Percentiles rank a stretch among this genome's conserved stretches.
Evolutionary conservation across 2,329 filamentous ascomycete species (phyloP).

Genomic region (Colletotrichum incanum): DNA sequence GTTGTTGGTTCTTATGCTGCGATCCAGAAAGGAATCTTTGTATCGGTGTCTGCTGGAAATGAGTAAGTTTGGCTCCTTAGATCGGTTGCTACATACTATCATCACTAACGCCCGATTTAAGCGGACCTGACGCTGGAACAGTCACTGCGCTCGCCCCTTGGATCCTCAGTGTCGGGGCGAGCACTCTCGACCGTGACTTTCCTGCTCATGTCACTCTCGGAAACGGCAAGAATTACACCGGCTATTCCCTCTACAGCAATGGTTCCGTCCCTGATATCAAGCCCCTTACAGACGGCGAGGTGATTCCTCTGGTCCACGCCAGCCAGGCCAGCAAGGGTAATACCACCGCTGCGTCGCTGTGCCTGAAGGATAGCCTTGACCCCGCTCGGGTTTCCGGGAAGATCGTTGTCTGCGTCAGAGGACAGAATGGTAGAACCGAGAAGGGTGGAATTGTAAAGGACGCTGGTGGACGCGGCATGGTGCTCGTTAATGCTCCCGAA

Average conservation of each 20-base stretch:
- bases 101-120: background rate
- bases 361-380: slow-evolving; percentile 21
- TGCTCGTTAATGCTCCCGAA: slow-evolving; percentile 13
- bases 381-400: slow-evolving; percentile 8
- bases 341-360: background rate
- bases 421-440: slow-evolving; percentile 8
- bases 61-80: background rate
- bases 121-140: slow-evolving; percentile 1
- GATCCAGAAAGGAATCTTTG: slow-evolving; percentile 21
- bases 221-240: slow-evolving; percentile 30
- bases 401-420: slow-evolving; percentile 15
- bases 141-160: slow-evolving; percentile 16
- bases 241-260: slow-evolving; percentile 21
- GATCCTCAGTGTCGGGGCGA: slow-evolving; percentile 27
- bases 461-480: slow-evolving; percentile 26
- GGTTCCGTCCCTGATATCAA: slow-evolving; percentile 17
- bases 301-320: slow-evolving; percentile 3
- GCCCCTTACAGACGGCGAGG: slow-evolving; percentile 9
- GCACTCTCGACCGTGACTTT: slow-evolving; percentile 31
- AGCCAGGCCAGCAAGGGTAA: slow-evolving; percentile 10
- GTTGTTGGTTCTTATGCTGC: slow-evolving; percentile 11
- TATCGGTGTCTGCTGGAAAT: slow-evolving; percentile 22
- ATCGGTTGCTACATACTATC: background rate
- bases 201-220: slow-evolving; percentile 22
- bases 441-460: slow-evolving; percentile 18